These are phyloP conservation scores for Platanus orientalis DNA, from an alignment of 164 flowering plant species.

Conservation along the genomic window DNA sequence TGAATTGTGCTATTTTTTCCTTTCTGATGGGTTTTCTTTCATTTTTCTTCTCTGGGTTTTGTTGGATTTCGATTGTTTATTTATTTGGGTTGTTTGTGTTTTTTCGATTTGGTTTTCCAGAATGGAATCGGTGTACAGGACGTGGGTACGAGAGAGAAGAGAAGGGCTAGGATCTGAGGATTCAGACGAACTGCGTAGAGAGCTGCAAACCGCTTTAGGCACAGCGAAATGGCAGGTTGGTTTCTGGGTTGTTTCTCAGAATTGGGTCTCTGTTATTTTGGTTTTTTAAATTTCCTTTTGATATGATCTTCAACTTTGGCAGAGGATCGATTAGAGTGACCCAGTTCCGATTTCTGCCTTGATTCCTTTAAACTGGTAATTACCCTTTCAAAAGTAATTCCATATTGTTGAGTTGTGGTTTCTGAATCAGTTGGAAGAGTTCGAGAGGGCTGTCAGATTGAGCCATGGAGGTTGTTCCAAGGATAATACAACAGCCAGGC, in stretches of 20 bases:
- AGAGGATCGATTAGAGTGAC: not conserved
- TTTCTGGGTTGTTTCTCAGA: conserved; percentile 1
- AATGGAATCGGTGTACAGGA: conserved; percentile 80
- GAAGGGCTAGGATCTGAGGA: conserved; percentile 34
- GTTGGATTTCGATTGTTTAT: not conserved
- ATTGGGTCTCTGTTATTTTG: not conserved
- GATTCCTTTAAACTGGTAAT: not conserved
- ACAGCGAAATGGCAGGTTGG: conserved; percentile 96
- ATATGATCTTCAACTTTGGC: not conserved
- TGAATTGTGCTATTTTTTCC: no score
- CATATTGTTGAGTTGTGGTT: conserved; percentile 9
- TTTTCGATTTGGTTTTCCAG: conserved; percentile 26
- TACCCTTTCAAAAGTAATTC: not conserved
- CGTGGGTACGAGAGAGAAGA: conserved; percentile 57
- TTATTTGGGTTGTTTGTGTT: not conserved
- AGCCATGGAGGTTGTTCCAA: conserved; percentile 43
- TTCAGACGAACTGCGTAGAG: conserved; percentile 47
- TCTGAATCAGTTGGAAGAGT: conserved; percentile 79
- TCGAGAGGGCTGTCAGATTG: conserved; percentile 71
- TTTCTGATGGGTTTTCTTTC: not conserved
- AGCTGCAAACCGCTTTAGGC: conserved; percentile 76
- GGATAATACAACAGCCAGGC: conserved; percentile 50
- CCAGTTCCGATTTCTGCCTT: not conserved
- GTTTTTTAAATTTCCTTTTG: not conserved
- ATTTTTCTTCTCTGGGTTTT: not conserved